Evolutionary conservation across 164 flowering plant species (phyloP), one percentile per base, ranked within the genome.

Genomic region (Vitis riparia): DNA sequence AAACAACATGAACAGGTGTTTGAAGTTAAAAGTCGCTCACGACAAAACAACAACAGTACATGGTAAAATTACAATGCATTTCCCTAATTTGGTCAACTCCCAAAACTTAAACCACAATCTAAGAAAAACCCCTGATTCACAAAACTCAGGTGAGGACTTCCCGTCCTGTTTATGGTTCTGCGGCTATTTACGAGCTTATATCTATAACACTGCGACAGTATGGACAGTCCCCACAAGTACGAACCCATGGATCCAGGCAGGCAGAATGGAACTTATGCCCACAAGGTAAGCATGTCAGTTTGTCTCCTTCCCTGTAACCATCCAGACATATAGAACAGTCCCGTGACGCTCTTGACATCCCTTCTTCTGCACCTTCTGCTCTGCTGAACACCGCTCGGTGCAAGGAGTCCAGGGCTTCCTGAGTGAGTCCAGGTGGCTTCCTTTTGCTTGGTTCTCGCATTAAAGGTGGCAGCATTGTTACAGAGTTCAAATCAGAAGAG

Each of bases 221-320:
- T 3, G 98, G 98, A 83, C 98, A 93, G 76, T 89, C 95, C 3
- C 94, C 98, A 66, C 95, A 83, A 63, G 72, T 76, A 71, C 79
- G 78, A 64, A 91, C 79, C 98, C 95, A 93, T 0, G 93, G 94
- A 63, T 77, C 76, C 76, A 93, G 75, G 84, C 97, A 93, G 11
- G 69, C 37, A 5, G 76, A 75, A 74, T 93, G 98, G 72, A 87
- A 93, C 72, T 82, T 80, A 63, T 93, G 98, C 55, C 66, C 77
- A 70, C 98, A 93, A 0, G 88, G 85, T 63, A 93, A 69, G 71
- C 79, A 57, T 19, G 85, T 75, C 58, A 91, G 80, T 58, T 77
- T 65, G 49, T 89, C 93, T 60, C 90, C 94, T 2, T 79, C 83
- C 61, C 7, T 49, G 70, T 87, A 90, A 63, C 81, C 82, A 74